Evolutionary conservation across 2,329 filamentous ascomycete genomes (phyloP), one percentile per base, ranked within the genome.

Genomic region (Hypoxylon sp.): DNA sequence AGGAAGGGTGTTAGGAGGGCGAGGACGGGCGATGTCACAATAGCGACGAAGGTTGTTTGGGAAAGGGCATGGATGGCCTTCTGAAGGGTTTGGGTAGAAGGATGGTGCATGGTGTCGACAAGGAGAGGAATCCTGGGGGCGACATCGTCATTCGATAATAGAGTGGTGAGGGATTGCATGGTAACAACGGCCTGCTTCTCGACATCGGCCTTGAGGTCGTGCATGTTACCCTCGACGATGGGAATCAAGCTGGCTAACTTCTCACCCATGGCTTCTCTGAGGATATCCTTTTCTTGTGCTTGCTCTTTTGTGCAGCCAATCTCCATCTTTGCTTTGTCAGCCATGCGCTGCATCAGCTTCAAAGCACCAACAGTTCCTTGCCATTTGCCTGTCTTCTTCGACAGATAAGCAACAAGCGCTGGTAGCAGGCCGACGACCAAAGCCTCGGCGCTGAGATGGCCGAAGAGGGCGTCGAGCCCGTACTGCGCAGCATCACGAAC

Each of bases 51-150:
- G n/a, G 94, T 99, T 7, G 94, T 99, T 76, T 96, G 91, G 3
- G 92, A 97, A 34, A 99, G 80, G 34, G 92, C 94, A 69, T 97
- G 94, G 60, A 99, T 97, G 21, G 94, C 92, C 78, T 97, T 97
- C 70, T 96, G 90, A 47, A 95, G 81, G 19, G 88, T 91, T 72
- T 95, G 86, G 9, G 89, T 80, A 7, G 91, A 96, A 4, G 94
- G 94, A 65, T 97, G 87, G 71, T 97, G 90, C 87, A 99, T 97
- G 37, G 91, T 90, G 70, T 95, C 91, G 72, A 99, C 87, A 37
- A 99, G 82, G 2, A 97, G 84, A 5, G 93, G 91, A 66, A 99
- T 92, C 66, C 91, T 85, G 35, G 93, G 92, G 16, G 89, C 88
- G 46, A 99, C 92, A 72, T 99, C 94, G 76, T 99, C 94, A 78